phyloP scores from a whole-genome alignment of 257 asterid genomes.

The Jasminum sambac region DNA sequence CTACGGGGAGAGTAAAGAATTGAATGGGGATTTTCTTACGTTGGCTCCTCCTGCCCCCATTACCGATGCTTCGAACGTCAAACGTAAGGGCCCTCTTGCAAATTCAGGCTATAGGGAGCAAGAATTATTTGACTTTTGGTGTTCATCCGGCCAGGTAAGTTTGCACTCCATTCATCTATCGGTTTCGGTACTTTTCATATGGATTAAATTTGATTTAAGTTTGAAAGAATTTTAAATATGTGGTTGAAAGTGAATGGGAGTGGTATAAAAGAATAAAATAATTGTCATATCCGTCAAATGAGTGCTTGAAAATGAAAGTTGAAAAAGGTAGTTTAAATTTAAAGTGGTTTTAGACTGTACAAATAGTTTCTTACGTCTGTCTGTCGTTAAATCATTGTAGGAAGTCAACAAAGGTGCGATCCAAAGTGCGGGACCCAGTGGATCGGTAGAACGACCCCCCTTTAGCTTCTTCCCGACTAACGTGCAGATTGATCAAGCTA shows the following conservation, averaged over 20 bases:
- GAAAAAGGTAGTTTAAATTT: too few relatives aligned
- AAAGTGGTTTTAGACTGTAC: too few relatives aligned
- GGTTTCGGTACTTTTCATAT: neutral
- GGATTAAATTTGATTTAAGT: too few relatives aligned
- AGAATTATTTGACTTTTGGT: constrained; percentile 29
- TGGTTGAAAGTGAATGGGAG: too few relatives aligned
- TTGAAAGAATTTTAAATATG: too few relatives aligned
- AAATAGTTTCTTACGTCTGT: neutral
- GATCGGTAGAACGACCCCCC: constrained; percentile 29
- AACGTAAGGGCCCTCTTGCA: constrained; percentile 22
- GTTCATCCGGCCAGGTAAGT: constrained; percentile 44
- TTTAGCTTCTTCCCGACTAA: constrained; percentile 65
- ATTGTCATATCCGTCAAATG: too few relatives aligned
- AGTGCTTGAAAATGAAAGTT: too few relatives aligned
- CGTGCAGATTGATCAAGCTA: constrained; percentile 26
- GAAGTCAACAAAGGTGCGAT: constrained; percentile 32
- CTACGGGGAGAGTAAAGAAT: constrained; percentile 31
- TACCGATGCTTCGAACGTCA: constrained; percentile 29
- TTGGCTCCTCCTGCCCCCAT: constrained; percentile 70
- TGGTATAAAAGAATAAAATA: too few relatives aligned
- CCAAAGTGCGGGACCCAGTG: constrained; percentile 1
- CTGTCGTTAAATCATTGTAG: constrained; percentile 29
- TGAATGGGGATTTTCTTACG: constrained; percentile 67
- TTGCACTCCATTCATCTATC: neutral
- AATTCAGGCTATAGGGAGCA: constrained; percentile 22